These are phyloP conservation scores for Kodamaea lidongshanica DNA, from an alignment of 805 yeast genomes.

Conservation along the genomic window DNA sequence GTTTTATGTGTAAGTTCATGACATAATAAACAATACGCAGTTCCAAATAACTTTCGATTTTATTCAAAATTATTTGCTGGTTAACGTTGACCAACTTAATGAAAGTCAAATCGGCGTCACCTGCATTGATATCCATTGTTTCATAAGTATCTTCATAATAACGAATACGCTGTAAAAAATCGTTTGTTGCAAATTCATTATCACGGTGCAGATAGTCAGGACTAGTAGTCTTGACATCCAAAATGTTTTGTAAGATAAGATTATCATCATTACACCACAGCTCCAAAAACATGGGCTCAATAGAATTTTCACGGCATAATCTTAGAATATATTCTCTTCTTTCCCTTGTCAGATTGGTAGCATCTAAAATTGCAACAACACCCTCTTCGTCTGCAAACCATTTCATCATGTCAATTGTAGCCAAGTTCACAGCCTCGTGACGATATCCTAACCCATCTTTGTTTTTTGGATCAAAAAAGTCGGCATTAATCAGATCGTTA, in stretches of 20 bases:
- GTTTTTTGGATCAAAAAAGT: constrained; percentile 67
- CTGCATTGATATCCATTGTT: constrained; percentile 51
- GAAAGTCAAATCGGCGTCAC: constrained; percentile 66
- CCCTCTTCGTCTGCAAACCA: constrained; percentile 83
- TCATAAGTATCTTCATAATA: constrained; percentile 72
- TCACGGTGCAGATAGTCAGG: constrained; percentile 73
- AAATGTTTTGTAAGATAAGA: constrained; percentile 68
- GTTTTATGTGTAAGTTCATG: constrained; percentile 91
- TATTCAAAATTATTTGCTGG: constrained; percentile 80
- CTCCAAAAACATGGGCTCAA: constrained; percentile 90
- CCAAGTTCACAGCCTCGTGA: constrained; percentile 61
- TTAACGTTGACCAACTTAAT: constrained; percentile 84
- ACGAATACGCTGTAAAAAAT: constrained; percentile 66
- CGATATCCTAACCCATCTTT: constrained; percentile 58
- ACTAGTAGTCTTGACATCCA: constrained; percentile 80
- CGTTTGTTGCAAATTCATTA: constrained; percentile 64
- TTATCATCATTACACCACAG: constrained; percentile 84
- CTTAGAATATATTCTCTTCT: constrained; percentile 62
- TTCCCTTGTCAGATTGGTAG: constrained; percentile 76
- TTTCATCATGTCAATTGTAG: constrained; percentile 71
- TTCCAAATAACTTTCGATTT: constrained; percentile 82
- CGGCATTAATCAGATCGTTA: constrained; percentile 63
- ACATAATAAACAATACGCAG: constrained; percentile 91
- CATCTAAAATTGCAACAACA: constrained; percentile 89
- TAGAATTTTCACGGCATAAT: constrained; percentile 55